Evolutionary conservation across 176 grass and related monocot species (phyloP).

Genomic region (Cymbopogon citratus): DNA sequence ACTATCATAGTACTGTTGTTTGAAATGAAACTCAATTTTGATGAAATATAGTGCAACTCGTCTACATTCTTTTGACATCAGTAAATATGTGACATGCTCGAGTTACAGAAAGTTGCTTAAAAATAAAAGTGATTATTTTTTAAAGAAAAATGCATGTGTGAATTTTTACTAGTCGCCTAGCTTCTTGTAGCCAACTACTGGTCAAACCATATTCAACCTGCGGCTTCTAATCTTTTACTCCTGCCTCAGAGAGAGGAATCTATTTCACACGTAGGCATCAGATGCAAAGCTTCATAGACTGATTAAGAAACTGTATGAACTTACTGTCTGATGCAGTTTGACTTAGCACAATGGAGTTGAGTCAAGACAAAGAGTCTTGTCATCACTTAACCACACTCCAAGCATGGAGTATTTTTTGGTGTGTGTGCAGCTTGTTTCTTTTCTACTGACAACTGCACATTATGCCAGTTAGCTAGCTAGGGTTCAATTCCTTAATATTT

Average conservation of each 20-base stretch:
- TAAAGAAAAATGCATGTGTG: background rate
- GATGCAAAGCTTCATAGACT: background rate
- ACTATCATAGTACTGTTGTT: too few relatives aligned
- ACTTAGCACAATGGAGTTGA: constrained; percentile 27
- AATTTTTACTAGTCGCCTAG: background rate
- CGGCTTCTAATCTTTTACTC: constrained; percentile 17
- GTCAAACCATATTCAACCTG: constrained; percentile 40
- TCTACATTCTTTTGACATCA: background rate
- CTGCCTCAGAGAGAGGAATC: background rate
- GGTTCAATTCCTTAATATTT: background rate
- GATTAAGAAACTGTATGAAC: constrained; percentile 18
- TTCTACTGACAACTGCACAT: constrained; percentile 51
- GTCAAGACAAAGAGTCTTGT: constrained; percentile 39
- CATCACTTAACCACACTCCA: constrained; percentile 26
- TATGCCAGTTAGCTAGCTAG: constrained; percentile 28
- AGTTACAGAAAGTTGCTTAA: background rate
- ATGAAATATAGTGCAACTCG: too few relatives aligned
- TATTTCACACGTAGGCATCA: constrained; percentile 8
- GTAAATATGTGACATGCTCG: background rate
- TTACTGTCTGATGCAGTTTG: constrained; percentile 41
- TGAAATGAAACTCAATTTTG: too few relatives aligned
- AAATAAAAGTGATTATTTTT: background rate
- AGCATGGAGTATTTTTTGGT: constrained; percentile 42
- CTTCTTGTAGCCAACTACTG: background rate
- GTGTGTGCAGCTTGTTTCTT: constrained; percentile 45